These are phyloP conservation scores for Paecilomyces variotii DNA, from an alignment of 2,329 filamentous ascomycete genomes.

Conservation along the genomic window DNA sequence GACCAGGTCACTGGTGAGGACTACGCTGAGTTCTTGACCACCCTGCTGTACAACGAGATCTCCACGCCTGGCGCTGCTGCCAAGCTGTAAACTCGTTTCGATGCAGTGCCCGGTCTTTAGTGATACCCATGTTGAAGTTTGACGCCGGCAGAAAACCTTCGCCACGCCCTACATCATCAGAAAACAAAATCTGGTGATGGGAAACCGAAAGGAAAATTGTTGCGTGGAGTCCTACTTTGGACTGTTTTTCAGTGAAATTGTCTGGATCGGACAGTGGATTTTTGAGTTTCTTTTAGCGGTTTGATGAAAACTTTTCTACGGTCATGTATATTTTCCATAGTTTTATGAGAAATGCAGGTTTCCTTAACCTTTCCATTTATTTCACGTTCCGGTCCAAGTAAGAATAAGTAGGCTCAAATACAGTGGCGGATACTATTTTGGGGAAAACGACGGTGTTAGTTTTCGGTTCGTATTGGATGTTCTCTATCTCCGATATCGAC, in stretches of 20 bases:
- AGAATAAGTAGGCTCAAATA: neutral
- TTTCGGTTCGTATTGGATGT: no score
- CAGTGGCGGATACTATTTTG: neutral
- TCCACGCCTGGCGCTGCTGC: slow-evolving; percentile 60
- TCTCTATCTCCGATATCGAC: no score
- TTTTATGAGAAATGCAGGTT: neutral
- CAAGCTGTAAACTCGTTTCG: slow-evolving; percentile 42
- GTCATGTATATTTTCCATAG: neutral
- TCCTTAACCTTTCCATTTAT: neutral
- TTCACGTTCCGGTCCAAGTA: neutral
- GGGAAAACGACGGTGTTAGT: no score
- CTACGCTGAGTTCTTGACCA: slow-evolving; percentile 86
- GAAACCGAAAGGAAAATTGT: neutral
- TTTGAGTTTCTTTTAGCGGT: neutral
- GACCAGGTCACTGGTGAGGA: slow-evolving; percentile 93
- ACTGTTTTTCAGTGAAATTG: neutral
- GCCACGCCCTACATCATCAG: no score
- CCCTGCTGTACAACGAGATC: slow-evolving; percentile 76
- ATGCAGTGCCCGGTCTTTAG: neutral
- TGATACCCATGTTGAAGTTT: neutral
- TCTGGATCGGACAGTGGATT: neutral
- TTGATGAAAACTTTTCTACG: neutral
- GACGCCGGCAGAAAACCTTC: neutral
- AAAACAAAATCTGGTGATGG: no score
- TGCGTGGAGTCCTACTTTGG: neutral